Base-by-base conservation (phyloP, 2,329 filamentous ascomycete genomes). In the Pyrenochaeta sp. region DNA sequence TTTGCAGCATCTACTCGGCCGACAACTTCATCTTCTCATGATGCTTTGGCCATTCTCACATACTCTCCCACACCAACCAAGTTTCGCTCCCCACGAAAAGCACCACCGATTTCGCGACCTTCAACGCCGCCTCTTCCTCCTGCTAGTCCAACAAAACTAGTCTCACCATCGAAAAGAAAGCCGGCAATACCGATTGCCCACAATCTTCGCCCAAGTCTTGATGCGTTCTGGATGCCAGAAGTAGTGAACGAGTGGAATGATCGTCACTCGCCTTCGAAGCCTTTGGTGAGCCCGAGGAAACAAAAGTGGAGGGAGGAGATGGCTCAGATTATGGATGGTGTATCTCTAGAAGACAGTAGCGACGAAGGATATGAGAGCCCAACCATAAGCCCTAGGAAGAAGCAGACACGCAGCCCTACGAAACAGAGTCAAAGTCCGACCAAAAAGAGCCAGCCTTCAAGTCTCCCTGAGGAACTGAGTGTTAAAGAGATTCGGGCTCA, bases 241-340 rank as follows among this genome's bases (percentile, higher is more conserved):
- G 58, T 63, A 14, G 65, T 73, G 3, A 72, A 73, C 34, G 51
- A 61, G 6, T 71, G 62, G 61, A 67, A 67, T 19, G 69, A 73
- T 15, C 57, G 48, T 15, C 65, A 71, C 38, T 72, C 69, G 0
- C 69, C 69, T 9, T 46, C 52, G 6, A 73, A 72, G 32, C 53
- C 54, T 4, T 59, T 71, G 15, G 45, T 68, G 1, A 70, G 66
- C 3, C 69, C 68, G 3, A 55, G 55, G 23, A 72, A 71, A 44
- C 60, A 70, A 37, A 64, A 69, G 45, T 60, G 61, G 54, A 58
- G 66, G 13, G 57, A 68, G 21, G 46, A 59, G 7, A 52, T 68
- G 10, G 55, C 58, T 10, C 56, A 53, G 21, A 56, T 62, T 51
- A 64, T 66, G 49, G 56, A 59, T 14, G 57, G 50, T 7, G 55